Conservation (phyloP, 768 basidiomycete genomes). For the Auricularia sp. region DNA sequence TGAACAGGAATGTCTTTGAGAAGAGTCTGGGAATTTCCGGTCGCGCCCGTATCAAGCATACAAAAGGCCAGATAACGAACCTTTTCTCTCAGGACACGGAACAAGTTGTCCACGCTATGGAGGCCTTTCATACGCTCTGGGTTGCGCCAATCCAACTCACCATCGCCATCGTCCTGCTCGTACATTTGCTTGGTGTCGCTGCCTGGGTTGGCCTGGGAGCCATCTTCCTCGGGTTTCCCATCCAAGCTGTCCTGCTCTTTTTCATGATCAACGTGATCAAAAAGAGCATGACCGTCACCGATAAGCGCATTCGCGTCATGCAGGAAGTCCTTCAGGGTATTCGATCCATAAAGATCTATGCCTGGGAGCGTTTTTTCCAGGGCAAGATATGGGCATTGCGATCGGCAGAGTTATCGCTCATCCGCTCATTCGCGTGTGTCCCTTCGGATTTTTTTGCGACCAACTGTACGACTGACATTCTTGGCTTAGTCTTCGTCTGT, state of each 20-base stretch:
- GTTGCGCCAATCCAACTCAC: not conserved
- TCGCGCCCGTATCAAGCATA: conserved; percentile 47
- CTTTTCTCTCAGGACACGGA: conserved; percentile 41
- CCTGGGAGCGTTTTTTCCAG: conserved; percentile 46
- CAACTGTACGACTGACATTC: too few relatives aligned
- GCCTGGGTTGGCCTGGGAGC: conserved; percentile 12
- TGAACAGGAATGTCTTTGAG: conserved; percentile 43
- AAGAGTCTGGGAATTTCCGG: conserved; percentile 62
- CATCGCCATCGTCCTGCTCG: not conserved
- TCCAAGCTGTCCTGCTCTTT: conserved; percentile 43
- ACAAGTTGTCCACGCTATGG: not conserved
- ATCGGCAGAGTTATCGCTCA: conserved; percentile 10
- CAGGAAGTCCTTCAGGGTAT: conserved; percentile 61
- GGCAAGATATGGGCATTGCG: conserved; percentile 33
- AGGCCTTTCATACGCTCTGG: not conserved
- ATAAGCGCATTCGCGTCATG: conserved; percentile 51
- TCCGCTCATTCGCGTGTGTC: conserved; percentile 21
- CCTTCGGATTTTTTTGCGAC: not conserved
- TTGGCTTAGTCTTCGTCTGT: conserved; percentile 17
- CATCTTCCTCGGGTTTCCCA: conserved; percentile 46
- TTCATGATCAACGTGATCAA: conserved; percentile 43
- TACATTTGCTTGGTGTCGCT: not conserved
- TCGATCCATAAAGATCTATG: conserved; percentile 54
- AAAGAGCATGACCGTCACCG: conserved; percentile 55
- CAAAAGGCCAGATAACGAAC: conserved; percentile 57